Conservation (phyloP, 257 asterid genomes). For the Plantago major region DNA sequence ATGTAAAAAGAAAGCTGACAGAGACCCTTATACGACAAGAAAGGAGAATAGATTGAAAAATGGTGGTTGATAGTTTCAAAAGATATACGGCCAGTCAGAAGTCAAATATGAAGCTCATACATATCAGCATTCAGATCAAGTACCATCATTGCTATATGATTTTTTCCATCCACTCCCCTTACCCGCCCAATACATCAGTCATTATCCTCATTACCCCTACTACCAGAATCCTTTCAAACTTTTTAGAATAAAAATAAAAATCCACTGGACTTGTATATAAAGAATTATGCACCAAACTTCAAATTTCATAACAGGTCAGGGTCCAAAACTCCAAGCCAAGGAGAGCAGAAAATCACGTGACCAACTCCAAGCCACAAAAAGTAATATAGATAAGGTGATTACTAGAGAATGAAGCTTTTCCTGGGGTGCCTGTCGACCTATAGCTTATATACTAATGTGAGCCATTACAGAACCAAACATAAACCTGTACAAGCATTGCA, state of each 20-base stretch:
- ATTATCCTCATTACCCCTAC: conserved; percentile 13
- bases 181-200: conserved; percentile 18
- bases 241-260: not conserved
- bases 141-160: no score
- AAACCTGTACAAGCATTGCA: not conserved
- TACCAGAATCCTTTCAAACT: not conserved
- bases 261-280: not conserved
- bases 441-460: no score
- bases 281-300: conserved; percentile 13
- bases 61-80: conserved; percentile 7
- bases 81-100: conserved; percentile 1
- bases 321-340: not conserved
- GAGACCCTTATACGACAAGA: not conserved
- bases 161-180: no score
- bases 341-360: not conserved
- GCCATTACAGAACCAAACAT: no score
- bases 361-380: conserved; percentile 9
- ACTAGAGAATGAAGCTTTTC: conserved; percentile 2
- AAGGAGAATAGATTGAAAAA: not conserved
- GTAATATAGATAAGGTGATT: conserved; percentile 8
- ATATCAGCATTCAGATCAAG: no score
- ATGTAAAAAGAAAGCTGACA: not conserved
- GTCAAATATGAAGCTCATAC: not conserved
- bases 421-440: no score
- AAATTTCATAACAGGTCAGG: conserved; percentile 1